Evolutionary conservation across 352 stramenopile species (phyloP).

Genomic region (Globisporangium middletonii): DNA sequence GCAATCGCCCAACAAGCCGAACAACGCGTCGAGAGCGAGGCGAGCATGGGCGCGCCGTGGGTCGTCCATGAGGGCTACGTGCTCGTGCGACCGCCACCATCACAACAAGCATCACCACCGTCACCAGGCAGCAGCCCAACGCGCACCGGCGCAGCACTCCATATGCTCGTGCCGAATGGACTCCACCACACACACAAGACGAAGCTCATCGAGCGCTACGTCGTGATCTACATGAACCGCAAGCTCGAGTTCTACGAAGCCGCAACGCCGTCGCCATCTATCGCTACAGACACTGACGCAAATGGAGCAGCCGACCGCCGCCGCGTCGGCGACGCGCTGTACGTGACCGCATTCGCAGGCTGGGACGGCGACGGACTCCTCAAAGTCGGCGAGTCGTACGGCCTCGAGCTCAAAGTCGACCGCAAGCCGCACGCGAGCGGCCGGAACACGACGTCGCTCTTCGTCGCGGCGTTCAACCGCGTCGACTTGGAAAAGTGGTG

Average conservation of each 20-base stretch:
- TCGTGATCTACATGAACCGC: conserved; percentile 72
- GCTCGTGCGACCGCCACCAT: conserved; percentile 29
- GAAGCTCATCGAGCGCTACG: conserved; percentile 43
- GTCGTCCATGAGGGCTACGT: conserved; percentile 58
- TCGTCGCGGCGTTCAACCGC: conserved; percentile 72
- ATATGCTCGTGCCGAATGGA: conserved; percentile 4
- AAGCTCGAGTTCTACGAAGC: conserved; percentile 72
- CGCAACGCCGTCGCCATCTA: background rate
- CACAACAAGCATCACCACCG: background rate
- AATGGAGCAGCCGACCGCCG: conserved; percentile 9
- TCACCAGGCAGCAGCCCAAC: conserved; percentile 3
- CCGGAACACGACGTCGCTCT: conserved; percentile 32
- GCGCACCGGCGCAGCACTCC: background rate
- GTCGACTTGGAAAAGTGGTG: conserved; percentile 82
- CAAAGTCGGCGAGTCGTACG: conserved; percentile 64
- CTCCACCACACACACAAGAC: background rate
- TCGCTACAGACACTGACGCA: conserved; percentile 7
- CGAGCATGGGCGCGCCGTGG: conserved; percentile 37
- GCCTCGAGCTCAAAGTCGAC: conserved; percentile 73
- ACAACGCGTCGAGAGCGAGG: background rate
- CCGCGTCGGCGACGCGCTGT: conserved; percentile 31
- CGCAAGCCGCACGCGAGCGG: conserved; percentile 26
- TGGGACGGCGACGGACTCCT: conserved; percentile 72
- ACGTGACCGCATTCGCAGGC: conserved; percentile 60
- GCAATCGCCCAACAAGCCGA: background rate